Evolutionary conservation across 345 rosid genomes (phyloP).

Genomic region (Pistacia atlantica): DNA sequence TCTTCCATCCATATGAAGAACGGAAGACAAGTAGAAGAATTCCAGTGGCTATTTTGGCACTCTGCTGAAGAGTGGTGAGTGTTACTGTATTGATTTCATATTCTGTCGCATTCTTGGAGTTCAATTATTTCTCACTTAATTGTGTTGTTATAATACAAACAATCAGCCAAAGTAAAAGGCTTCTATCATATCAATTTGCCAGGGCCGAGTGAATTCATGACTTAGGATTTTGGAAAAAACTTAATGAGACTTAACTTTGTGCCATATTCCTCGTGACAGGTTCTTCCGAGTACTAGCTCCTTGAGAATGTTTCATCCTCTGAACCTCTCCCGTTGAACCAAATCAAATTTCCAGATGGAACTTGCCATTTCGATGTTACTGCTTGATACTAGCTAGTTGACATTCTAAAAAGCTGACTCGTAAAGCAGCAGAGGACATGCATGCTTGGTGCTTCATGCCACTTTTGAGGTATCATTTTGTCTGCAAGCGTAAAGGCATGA

Average conservation of each 20-base stretch:
- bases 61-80: conserved; percentile 3
- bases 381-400: neutral
- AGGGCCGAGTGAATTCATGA: too few species aligned
- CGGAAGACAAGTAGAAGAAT: neutral
- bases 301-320: neutral
- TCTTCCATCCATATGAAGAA: neutral
- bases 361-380: neutral
- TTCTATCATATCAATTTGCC: too few species aligned
- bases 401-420: neutral
- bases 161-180: neutral
- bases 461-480: neutral
- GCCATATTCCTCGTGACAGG: neutral
- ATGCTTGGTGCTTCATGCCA: neutral
- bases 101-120: neutral
- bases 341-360: neutral
- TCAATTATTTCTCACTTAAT: neutral
- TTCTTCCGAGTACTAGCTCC: neutral
- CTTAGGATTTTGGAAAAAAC: too few species aligned
- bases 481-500: neutral
- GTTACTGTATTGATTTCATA: neutral
- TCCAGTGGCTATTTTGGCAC: neutral
- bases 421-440: neutral
- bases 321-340: neutral
- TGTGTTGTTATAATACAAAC: neutral
- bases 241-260: neutral